Base-by-base conservation (phyloP, 106 monocot genomes). In the Dioscorea alata region DNA sequence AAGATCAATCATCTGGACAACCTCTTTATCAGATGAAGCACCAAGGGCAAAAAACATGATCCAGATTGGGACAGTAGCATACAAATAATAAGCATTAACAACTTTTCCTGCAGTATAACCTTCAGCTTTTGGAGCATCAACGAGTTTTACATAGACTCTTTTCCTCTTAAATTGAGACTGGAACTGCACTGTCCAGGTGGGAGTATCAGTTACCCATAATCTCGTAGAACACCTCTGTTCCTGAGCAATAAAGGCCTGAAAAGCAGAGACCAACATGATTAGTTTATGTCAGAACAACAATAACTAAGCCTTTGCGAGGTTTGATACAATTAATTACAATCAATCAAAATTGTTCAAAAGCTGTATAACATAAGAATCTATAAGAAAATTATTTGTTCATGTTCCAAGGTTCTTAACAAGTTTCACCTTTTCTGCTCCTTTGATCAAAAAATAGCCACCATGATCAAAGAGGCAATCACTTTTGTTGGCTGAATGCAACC, bases 391-490 rank as follows among this genome's bases (percentile, higher is more conserved):
- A 10, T 42, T 42, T 42, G 6, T 42, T 6, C 6, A 42, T 42
- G 42, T 42, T 42, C 42, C 42, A 42, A 42, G 42, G 42, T 42
- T 3, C 42, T 3, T 6, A 59, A 35, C 49, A 57, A 9, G 69
- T 68, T 32, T 80, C 78, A 99, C 97, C 97, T 93, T 99, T 59
- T 99, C 97, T 64, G 77, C 77, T 71, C 97, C 97, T 78, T 99
- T 99, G 25, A 99, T 85, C 78, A 99, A 66, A 73, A 99, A 99
- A 69, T 99, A 99, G 12, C 97, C 97, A 64, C 97, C 97, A 59
- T 65, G 77, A 83, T 99, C 92, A 81, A 85, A 99, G 57, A 81
- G 73, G 53, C 90, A 99, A 61, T 99, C 92, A 69, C 76, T 87
- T 90, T 83, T 90, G 34, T 83, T 76, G 61, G 68, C 77, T 35